Evolutionary conservation across 495 filamentous ascomycete species (phyloP), one percentile per base, ranked within the genome.

Genomic region (Penicillium robsamsonii): DNA sequence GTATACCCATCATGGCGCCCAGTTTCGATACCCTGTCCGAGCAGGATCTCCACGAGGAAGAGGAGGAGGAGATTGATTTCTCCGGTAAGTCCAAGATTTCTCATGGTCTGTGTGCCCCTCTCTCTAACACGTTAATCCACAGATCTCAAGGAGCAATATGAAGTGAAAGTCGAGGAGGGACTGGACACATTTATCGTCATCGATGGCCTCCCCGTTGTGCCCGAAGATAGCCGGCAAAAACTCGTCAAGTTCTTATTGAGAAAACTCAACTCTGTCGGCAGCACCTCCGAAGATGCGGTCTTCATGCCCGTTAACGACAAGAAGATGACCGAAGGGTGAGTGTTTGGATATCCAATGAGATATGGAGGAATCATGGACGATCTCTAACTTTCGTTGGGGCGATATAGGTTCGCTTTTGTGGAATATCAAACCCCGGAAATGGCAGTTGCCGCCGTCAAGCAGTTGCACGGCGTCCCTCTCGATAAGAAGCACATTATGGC

Each of bases 131-230:
- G n/a, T 27, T 43, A 33, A 49, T 53, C 46, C 44, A 24, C 62
- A 87, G 94, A 98, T 76, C 82, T 98, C 58, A 81, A 84, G 66
- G 91, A 90, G 67, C 89, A 95, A 72, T 96, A 89, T 66, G 92
- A 97, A 72, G 94, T 97, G 40, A 91, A 92, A 64, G 80, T 96
- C 48, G 93, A 98, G 70, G 89, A 96, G 71, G 93, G 94, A 51
- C 84, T 96, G 65, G 94, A 98, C 68, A 87, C 90, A 58, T 98
- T 98, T 64, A 86, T 98, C 54, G 91, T 97, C 48, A 81, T 96
- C 70, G 94, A 98, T 74, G 94, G 94, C 59, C 83, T 97, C 33
- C 94, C 94, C 53, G 75, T 86, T 46, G 94, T 98, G 45, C 72
- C 81, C 52, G 88, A 89, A 67, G 92, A 90, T 29, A 89, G 83